Evolutionary conservation across 2,329 filamentous ascomycete species (phyloP).

Genomic region (Fusarium sp.): DNA sequence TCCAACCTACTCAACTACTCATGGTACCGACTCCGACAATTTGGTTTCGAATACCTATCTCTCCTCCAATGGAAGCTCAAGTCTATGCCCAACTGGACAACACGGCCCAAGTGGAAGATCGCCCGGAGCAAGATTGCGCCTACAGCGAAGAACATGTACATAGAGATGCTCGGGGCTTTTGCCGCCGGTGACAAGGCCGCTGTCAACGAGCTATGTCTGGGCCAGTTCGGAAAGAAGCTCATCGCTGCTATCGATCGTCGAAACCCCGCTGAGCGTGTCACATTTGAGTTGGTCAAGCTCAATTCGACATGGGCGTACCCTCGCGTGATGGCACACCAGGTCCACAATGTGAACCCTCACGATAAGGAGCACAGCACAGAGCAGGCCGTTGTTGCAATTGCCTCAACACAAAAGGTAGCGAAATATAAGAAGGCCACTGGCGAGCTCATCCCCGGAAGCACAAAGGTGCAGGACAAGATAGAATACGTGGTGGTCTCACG

Average conservation of each 20-base stretch:
- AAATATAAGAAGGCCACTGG: constrained; percentile 51
- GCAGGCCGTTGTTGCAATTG: constrained; percentile 68
- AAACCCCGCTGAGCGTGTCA: constrained; percentile 53
- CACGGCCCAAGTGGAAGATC: constrained; percentile 55
- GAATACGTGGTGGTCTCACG: constrained; percentile 73
- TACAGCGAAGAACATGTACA: constrained; percentile 67
- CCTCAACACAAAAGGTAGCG: constrained; percentile 63
- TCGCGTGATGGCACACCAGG: constrained; percentile 64
- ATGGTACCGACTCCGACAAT: constrained; percentile 49
- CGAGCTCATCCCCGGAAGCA: constrained; percentile 55
- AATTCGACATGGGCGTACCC: constrained; percentile 53
- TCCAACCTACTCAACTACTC: constrained; percentile 48
- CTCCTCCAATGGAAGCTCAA: constrained; percentile 52
- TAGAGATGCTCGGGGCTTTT: constrained; percentile 68
- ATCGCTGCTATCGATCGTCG: constrained; percentile 63
- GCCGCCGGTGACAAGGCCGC: constrained; percentile 64
- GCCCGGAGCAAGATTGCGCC: constrained; percentile 55
- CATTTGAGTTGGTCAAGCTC: constrained; percentile 66
- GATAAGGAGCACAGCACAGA: constrained; percentile 52
- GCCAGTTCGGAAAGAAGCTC: constrained; percentile 62
- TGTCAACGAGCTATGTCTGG: constrained; percentile 63
- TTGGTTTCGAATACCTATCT: constrained; percentile 46
- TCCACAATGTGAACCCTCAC: constrained; percentile 56
- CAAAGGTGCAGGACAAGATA: constrained; percentile 61
- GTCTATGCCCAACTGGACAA: constrained; percentile 56